Evolutionary conservation across 495 filamentous ascomycete genomes (phyloP).

Genomic region (Cairneyella variabilis): DNA sequence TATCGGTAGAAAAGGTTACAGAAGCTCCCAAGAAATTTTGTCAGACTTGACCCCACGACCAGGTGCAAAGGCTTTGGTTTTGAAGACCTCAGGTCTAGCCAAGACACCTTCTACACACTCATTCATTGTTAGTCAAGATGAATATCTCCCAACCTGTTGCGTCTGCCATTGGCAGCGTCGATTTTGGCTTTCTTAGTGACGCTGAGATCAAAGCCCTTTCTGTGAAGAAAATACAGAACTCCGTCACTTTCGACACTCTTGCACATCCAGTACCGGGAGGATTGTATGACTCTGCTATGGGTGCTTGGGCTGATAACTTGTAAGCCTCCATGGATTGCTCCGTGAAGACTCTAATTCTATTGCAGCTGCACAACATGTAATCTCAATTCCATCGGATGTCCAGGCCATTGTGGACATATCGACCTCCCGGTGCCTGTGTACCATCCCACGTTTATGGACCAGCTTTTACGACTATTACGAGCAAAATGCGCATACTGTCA

Average conservation of each 20-base stretch:
- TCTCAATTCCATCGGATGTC: slow-evolving; percentile 67
- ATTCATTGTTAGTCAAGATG: slow-evolving; percentile 38
- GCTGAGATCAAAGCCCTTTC: slow-evolving; percentile 85
- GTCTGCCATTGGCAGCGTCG: slow-evolving; percentile 79
- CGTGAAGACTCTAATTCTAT: slow-evolving; percentile 3
- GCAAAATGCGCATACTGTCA: slow-evolving; percentile 89
- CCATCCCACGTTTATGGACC: slow-evolving; percentile 91
- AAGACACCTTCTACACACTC: too few relatives aligned
- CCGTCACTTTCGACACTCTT: slow-evolving; percentile 82
- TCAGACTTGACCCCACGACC: too few relatives aligned
- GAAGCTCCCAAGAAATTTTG: too few relatives aligned
- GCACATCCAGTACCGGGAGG: slow-evolving; percentile 83
- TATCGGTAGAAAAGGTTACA: too few relatives aligned
- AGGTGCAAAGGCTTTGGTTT: too few relatives aligned
- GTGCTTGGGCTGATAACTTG: slow-evolving; percentile 80
- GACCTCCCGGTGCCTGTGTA: slow-evolving; percentile 90
- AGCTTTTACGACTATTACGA: slow-evolving; percentile 75
- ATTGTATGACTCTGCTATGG: slow-evolving; percentile 88
- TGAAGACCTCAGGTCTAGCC: too few relatives aligned
- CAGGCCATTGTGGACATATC: slow-evolving; percentile 93
- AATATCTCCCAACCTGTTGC: slow-evolving; percentile 88
- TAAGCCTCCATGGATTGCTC: slow-evolving; percentile 42
- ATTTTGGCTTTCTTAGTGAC: slow-evolving; percentile 77
- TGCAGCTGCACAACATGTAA: slow-evolving; percentile 86
- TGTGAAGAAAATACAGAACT: slow-evolving; percentile 87